phyloP scores from a whole-genome alignment of 225 moss, liverwort and hornwort species.

The Physcomitrellopsis africana region DNA sequence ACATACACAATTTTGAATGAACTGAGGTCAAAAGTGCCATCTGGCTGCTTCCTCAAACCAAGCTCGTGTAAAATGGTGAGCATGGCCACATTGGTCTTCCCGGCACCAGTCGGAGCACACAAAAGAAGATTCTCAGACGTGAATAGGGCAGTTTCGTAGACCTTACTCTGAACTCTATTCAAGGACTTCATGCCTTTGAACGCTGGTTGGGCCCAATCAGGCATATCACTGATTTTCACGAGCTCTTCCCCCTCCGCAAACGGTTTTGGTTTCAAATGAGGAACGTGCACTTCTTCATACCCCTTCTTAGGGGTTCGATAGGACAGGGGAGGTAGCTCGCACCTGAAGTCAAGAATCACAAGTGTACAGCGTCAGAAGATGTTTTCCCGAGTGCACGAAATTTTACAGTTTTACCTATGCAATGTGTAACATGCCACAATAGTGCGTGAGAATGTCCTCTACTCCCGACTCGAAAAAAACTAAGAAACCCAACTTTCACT shows the following conservation, averaged over 20 bases:
- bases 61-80: constrained; percentile 87
- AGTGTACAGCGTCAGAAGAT: constrained; percentile 1
- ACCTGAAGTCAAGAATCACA: constrained; percentile 36
- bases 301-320: constrained; percentile 87
- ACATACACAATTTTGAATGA: constrained; percentile 93
- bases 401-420: neutral
- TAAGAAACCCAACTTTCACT: neutral
- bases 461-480: neutral
- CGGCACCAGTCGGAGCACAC: constrained; percentile 97
- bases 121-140: constrained; percentile 82
- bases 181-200: constrained; percentile 81
- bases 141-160: constrained; percentile 86
- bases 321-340: constrained; percentile 84
- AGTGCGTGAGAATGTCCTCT: neutral
- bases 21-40: constrained; percentile 74
- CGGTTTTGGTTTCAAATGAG: constrained; percentile 82
- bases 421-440: neutral
- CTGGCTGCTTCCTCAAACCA: constrained; percentile 72
- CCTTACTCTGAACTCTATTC: constrained; percentile 94
- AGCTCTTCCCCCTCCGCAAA: constrained; percentile 92
- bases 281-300: constrained; percentile 96
- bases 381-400: neutral
- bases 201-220: constrained; percentile 95
- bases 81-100: constrained; percentile 97
- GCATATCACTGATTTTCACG: constrained; percentile 83